Conservation (phyloP, 176 grass and related monocot genomes). For the Juncus inflexus region DNA sequence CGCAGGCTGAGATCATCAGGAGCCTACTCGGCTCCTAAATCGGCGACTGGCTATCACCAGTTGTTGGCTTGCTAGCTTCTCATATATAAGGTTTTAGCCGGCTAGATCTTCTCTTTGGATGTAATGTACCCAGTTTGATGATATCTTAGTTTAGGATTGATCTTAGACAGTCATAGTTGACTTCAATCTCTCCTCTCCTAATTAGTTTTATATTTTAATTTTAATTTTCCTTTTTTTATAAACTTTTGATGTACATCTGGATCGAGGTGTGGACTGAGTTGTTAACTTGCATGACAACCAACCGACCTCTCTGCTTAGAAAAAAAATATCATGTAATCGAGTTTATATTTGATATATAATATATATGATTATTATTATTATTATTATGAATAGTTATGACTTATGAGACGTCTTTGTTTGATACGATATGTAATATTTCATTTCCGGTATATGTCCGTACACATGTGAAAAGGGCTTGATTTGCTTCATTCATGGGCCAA, state of each 20-base stretch:
- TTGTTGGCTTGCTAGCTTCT: conserved; percentile 17
- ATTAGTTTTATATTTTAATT: conserved; percentile 16
- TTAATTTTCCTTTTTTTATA: conserved; percentile 6
- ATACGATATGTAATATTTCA: neutral
- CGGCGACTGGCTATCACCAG: neutral
- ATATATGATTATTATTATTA: neutral
- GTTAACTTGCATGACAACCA: conserved; percentile 76
- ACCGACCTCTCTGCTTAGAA: conserved; percentile 81
- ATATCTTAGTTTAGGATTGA: conserved; percentile 44
- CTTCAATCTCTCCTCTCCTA: neutral
- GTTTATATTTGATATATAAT: conserved; percentile 21
- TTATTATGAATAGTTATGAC: neutral
- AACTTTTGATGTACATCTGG: conserved; percentile 49
- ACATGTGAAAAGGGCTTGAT: conserved; percentile 34
- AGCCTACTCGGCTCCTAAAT: conserved; percentile 58
- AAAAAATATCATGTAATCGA: conserved; percentile 33
- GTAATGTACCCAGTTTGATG: conserved; percentile 33
- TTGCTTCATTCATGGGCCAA: conserved; percentile 13
- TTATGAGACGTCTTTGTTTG: neutral
- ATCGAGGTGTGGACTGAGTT: conserved; percentile 71
- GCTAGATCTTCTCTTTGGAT: conserved; percentile 32
- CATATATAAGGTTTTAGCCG: neutral
- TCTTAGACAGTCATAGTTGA: conserved; percentile 44
- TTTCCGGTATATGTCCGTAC: conserved; percentile 19
- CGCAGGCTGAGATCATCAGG: conserved; percentile 77